Base-by-base conservation (phyloP, 2,329 filamentous ascomycete genomes). In the Emmonsia crescens region DNA sequence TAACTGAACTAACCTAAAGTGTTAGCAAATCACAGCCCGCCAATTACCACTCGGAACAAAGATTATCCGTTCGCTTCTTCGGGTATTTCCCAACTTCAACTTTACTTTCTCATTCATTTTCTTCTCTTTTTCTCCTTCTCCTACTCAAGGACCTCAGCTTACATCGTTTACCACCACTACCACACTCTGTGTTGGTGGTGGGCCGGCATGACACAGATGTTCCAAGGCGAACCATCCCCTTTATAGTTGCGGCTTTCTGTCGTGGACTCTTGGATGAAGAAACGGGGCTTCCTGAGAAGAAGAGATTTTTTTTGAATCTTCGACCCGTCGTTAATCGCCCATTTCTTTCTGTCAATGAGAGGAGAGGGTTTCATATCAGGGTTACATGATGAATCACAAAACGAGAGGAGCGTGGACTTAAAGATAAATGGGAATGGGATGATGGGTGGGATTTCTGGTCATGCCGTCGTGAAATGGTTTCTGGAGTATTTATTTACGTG, bases 291-390 rank as follows among this genome's bases (percentile, higher is more conserved):
- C 70, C 74, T 69, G 66, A 77, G 75, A 77, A 71, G 71, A 71
- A 74, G 66, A 69, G 61, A 62, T 49, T 16, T 29, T 60, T 63
- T 65, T 49, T 27, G 46, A 49, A 33, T 56, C 52, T 56, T 56
- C 64, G 65, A 70, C 76, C 76, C 75, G 76, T 78, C 75, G 76
- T 78, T 78, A 78, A 78, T 78, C 76, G 76, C 76, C 74, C 76
- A 74, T 73, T 76, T 71, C 71, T 70, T 71, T 76, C 76, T 76
- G 63, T 70, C 76, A 64, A 77, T 77, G 76, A 75, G 71, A 71
- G 68, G 66, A 69, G 71, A 66, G 75, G 76, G 77, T 78, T 78
- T 78, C 77, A 78, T 78, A 77, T 77, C 76, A 78, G 76, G 76
- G 76, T 74, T 72, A 78, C 74, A 78, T 75, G 54, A 31, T 46